Evolutionary conservation across 2,329 filamentous ascomycete genomes (phyloP), one percentile per base, ranked within the genome.

Genomic region (Tolypocladium tropicale): DNA sequence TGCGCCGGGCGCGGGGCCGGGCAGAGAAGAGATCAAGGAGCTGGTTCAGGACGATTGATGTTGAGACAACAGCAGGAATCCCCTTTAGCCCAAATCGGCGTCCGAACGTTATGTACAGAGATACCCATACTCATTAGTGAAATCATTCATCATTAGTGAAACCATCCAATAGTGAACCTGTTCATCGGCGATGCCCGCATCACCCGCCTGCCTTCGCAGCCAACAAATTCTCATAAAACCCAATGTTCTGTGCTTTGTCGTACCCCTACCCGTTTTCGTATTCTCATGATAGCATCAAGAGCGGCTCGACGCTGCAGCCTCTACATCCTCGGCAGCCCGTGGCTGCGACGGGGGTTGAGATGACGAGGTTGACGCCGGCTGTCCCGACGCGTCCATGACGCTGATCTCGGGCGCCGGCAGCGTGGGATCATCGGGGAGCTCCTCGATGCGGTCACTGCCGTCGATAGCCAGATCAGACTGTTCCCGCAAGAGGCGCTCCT

Each of bases 401-500:
- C 48, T 51, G 30, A 48, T 36, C 54, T 66, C 61, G 0, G 71
- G 66, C 0, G 67, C 74, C 18, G 73, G 73, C 23, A 77, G 66
- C 33, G 69, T 63, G 41, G 72, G 74, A 56, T 80, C 76, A 55
- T 80, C 78, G 0, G 77, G 73, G 7, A 79, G 70, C 62, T 80
- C 78, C 62, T 80, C 77, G 48, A 79, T 70, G 28, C 76, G 71
- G 32, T 69, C 63, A 56, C 67, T 65, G 14, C 68, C 75, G 30
- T 75, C 72, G 37, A 76, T 61, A 16, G 70, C 72, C 1, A 66
- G 63, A 12, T 67, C 70, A 1, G 69, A 62, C 54, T 73, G 74
- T 65, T 83, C 79, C 53, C 70, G 82, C 67, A 88, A 86, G 14
- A 97, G 81, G 53, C 94, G 83, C 7, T 85, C 85, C 74, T 99